These are phyloP conservation scores for Triglochin maritima DNA, from an alignment of 106 monocot genomes.

Conservation along the genomic window DNA sequence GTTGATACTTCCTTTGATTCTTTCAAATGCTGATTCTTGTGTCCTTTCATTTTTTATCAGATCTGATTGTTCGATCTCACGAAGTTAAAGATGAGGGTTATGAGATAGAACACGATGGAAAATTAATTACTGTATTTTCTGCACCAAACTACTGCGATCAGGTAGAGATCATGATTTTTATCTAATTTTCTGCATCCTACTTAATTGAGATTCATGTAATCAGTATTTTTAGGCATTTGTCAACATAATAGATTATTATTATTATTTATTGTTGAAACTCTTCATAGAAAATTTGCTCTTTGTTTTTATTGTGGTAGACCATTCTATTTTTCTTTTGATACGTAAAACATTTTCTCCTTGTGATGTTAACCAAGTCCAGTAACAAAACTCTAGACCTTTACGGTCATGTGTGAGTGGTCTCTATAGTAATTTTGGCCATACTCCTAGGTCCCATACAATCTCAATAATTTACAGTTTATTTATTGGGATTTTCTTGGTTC, in stretches of 20 bases:
- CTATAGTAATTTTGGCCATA: too few relatives aligned
- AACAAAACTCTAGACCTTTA: too few relatives aligned
- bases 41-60: slow-evolving; percentile 20
- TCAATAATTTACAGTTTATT: too few relatives aligned
- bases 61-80: slow-evolving; percentile 89
- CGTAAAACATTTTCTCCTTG: too few relatives aligned
- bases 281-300: neutral
- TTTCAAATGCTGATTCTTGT: neutral
- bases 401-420: too few relatives aligned
- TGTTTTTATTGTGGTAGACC: too few relatives aligned
- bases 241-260: neutral
- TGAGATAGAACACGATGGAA: slow-evolving; percentile 95
- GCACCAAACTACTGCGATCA: slow-evolving; percentile 97
- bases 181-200: neutral
- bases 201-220: neutral
- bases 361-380: too few relatives aligned
- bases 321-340: too few relatives aligned
- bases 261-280: neutral
- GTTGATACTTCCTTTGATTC: neutral
- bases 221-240: neutral
- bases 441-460: too few relatives aligned
- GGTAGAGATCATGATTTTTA: slow-evolving; percentile 25
- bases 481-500: too few relatives aligned
- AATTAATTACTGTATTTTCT: slow-evolving; percentile 96
- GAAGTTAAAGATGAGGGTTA: slow-evolving; percentile 99